Conservation (phyloP, 805 yeast genomes). For the Nakazawaea pomicola region DNA sequence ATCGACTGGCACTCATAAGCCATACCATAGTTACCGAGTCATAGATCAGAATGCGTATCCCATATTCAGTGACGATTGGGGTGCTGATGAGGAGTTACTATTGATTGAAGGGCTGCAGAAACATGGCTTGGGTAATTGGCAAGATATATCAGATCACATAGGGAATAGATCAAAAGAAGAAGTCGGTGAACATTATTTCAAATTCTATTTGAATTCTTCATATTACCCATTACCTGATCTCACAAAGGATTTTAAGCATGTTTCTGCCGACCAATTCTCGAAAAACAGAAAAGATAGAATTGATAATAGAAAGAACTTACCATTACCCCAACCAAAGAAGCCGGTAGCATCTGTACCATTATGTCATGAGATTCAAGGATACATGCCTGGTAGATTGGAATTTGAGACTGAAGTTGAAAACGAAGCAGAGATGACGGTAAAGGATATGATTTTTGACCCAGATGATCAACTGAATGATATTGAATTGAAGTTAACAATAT, state of each 20-base stretch:
- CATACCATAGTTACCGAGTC: slow-evolving; percentile 88
- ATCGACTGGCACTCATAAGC: slow-evolving; percentile 80
- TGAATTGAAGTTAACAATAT: slow-evolving; percentile 79
- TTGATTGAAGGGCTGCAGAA: slow-evolving; percentile 90
- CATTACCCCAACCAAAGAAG: slow-evolving; percentile 82
- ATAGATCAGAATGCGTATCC: slow-evolving; percentile 96
- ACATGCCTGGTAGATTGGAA: slow-evolving; percentile 97
- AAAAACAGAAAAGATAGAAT: slow-evolving; percentile 63
- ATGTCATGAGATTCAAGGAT: slow-evolving; percentile 96
- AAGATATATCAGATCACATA: slow-evolving; percentile 93
- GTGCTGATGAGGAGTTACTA: slow-evolving; percentile 93
- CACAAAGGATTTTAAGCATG: slow-evolving; percentile 57
- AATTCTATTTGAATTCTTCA: slow-evolving; percentile 60
- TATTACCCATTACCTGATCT: slow-evolving; percentile 89
- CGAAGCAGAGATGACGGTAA: slow-evolving; percentile 91
- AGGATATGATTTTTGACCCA: slow-evolving; percentile 93
- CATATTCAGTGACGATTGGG: slow-evolving; percentile 87
- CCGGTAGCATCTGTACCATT: slow-evolving; percentile 91
- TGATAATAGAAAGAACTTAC: slow-evolving; percentile 65
- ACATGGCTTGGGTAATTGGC: slow-evolving; percentile 95
- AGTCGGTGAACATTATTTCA: slow-evolving; percentile 76
- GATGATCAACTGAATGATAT: slow-evolving; percentile 88
- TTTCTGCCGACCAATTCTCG: slow-evolving; percentile 66
- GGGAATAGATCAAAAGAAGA: slow-evolving; percentile 92
- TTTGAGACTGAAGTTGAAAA: slow-evolving; percentile 96